A percentile compares a stretch with the other conserved stretches of the same genome.
These are phyloP conservation scores for Pseudogymnoascus sp. DNA, from an alignment of 2,329 filamentous ascomycete genomes.

Conservation along the genomic window DNA sequence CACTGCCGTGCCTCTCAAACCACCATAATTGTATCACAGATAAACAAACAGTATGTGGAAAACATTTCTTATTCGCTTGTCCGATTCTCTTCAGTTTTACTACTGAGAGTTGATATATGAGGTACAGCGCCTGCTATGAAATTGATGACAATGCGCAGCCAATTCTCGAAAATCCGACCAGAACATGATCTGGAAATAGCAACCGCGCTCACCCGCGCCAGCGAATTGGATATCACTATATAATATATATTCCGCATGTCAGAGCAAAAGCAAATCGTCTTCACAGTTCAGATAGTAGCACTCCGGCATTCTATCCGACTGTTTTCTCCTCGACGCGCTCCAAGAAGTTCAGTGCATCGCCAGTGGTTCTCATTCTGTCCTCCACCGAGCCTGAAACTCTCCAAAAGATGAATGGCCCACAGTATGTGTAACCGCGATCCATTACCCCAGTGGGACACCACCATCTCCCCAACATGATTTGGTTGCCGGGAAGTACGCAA, in stretches of 20 bases:
- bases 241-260: background rate
- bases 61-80: background rate
- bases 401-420: slow-evolving; percentile 31
- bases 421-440: slow-evolving; percentile 13
- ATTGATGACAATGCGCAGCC: background rate
- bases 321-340: background rate
- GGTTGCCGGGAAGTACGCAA: slow-evolving; percentile 36
- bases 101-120: background rate
- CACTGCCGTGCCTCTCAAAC: background rate
- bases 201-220: background rate
- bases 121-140: background rate
- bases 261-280: slow-evolving; percentile 6
- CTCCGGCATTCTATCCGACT: background rate
- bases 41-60: background rate
- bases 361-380: background rate
- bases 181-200: background rate
- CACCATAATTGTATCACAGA: background rate
- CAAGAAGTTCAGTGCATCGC: background rate
- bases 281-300: background rate
- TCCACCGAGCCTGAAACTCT: slow-evolving; percentile 17
- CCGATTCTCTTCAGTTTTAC: background rate
- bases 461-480: slow-evolving; percentile 42
- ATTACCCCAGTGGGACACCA: slow-evolving; percentile 27
- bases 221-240: slow-evolving; percentile 3
- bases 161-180: background rate